Conservation (phyloP, 192 early-diverging fungal genomes). For the Coemansia sp. region DNA sequence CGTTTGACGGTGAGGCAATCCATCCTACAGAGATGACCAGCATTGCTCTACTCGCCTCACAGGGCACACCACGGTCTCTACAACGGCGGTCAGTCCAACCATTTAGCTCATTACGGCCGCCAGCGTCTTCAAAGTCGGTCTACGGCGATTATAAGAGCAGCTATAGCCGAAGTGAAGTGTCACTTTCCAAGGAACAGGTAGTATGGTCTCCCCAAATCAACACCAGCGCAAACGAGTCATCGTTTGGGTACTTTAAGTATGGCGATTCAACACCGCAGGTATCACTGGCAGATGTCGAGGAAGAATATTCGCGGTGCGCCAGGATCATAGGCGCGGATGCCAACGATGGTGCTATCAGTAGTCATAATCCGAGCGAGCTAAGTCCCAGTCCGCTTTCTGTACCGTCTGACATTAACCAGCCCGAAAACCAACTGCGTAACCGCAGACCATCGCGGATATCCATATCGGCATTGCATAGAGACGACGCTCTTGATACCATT, state of each 20-base stretch:
- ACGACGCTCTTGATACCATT: not conserved
- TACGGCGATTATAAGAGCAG: constrained; percentile 21
- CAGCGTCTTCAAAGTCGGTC: constrained; percentile 12
- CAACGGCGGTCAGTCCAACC: constrained; percentile 14
- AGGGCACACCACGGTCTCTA: constrained; percentile 8
- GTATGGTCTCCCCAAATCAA: constrained; percentile 51
- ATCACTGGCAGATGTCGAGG: constrained; percentile 20
- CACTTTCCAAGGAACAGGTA: constrained; percentile 41
- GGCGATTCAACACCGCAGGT: constrained; percentile 5
- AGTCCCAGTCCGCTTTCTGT: not conserved
- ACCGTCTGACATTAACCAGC: not conserved
- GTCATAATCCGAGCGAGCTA: not conserved
- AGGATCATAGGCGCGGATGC: not conserved
- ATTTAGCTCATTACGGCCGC: constrained; percentile 22
- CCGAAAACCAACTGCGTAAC: not conserved
- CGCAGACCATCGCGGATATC: constrained; percentile 11
- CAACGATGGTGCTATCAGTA: not conserved
- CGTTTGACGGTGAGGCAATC: constrained; percentile 45
- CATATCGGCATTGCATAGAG: constrained; percentile 5
- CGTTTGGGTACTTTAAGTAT: constrained; percentile 17
- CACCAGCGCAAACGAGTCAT: constrained; percentile 18
- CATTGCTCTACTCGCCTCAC: constrained; percentile 28
- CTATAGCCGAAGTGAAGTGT: constrained; percentile 38
- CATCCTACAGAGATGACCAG: constrained; percentile 19
- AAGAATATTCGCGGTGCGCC: constrained; percentile 15